Evolutionary conservation across 2,329 filamentous ascomycete genomes (phyloP).

Genomic region (Aureobasidium sp.): DNA sequence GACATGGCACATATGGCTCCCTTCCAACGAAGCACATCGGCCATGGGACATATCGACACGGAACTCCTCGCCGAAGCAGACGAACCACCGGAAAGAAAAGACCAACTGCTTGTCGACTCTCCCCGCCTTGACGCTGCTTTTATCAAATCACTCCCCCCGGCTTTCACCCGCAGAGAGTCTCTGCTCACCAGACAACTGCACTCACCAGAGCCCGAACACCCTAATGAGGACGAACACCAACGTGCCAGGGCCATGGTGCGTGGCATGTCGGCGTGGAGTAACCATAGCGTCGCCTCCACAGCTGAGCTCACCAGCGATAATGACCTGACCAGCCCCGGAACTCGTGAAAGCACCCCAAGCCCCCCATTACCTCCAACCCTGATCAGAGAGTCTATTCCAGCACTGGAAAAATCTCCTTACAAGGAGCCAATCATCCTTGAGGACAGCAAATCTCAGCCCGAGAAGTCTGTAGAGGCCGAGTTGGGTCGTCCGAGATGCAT

Average conservation of each 20-base stretch:
- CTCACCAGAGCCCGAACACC: constrained; percentile 41
- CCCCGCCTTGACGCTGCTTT: constrained; percentile 29
- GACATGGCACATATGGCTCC: not conserved
- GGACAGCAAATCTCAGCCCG: constrained; percentile 31
- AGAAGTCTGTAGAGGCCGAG: constrained; percentile 53
- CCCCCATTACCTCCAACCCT: constrained; percentile 63
- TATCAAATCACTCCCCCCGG: constrained; percentile 39
- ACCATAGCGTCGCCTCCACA: constrained; percentile 66
- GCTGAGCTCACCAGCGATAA: constrained; percentile 93
- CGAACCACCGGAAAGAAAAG: constrained; percentile 69
- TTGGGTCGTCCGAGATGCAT: constrained; percentile 79
- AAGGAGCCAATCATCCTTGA: constrained; percentile 30
- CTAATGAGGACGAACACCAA: constrained; percentile 31
- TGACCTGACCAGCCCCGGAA: constrained; percentile 65
- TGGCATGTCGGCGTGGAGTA: constrained; percentile 64
- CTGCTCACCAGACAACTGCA: constrained; percentile 77
- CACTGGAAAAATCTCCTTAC: constrained; percentile 33
- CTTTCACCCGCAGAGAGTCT: constrained; percentile 60
- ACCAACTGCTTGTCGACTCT: constrained; percentile 19
- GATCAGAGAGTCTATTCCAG: constrained; percentile 29
- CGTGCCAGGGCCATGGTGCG: constrained; percentile 26
- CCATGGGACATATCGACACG: constrained; percentile 38
- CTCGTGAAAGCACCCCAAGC: constrained; percentile 79
- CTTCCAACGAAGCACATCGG: not conserved
- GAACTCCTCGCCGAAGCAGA: constrained; percentile 71